Base-by-base conservation (phyloP, 2,329 filamentous ascomycete species). In the Balansia obtecta region DNA sequence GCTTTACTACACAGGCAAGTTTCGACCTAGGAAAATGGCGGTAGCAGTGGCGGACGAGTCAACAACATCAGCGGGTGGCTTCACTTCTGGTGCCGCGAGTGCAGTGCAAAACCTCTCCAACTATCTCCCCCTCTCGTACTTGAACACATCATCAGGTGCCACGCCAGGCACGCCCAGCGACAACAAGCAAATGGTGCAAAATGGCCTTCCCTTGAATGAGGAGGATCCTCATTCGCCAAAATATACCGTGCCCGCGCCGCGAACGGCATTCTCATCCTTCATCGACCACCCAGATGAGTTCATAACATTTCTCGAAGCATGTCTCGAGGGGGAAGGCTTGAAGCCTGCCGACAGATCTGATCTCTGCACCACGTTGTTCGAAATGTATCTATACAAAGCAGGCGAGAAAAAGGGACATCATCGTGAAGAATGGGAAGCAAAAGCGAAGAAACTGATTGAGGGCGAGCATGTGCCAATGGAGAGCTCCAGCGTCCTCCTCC, bases 311-410 rank as follows among this genome's bases (percentile, higher is more conserved):
- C 74, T 98, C 0, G 91, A 98, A 67, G 88, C 89, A 5, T 90
- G 91, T 53, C 77, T 95, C 5, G 72, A 82, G 46, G 83, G 89
- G 52, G 73, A 82, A 18, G 76, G 78, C 20, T 67, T 95, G n/a
- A 81, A 80, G 18, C 75, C 86, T 37, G 76, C 81, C 9, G 86
- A 96, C 62, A 86, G 82, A 55, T 79, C 84, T 1, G 94, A 98
- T 64, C 75, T 98, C 15, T 93, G 93, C 61, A 97, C 91, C 0
- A 96, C 94, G 0, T 67, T 98, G 13, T 97, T 98, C 62, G 94
- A 98, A 66, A 97, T 98, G 86, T 98, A 97, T 62, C 73, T 98
- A 9, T 86, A 95, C 65, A 93, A 89, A 59, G 86, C 91, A 20
- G 85, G 82, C 52, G 80, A 83, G 52, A 84, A 84, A 60, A 86